Evolutionary conservation across 129 eudicot species (phyloP).

Genomic region (Escallonia rubra): DNA sequence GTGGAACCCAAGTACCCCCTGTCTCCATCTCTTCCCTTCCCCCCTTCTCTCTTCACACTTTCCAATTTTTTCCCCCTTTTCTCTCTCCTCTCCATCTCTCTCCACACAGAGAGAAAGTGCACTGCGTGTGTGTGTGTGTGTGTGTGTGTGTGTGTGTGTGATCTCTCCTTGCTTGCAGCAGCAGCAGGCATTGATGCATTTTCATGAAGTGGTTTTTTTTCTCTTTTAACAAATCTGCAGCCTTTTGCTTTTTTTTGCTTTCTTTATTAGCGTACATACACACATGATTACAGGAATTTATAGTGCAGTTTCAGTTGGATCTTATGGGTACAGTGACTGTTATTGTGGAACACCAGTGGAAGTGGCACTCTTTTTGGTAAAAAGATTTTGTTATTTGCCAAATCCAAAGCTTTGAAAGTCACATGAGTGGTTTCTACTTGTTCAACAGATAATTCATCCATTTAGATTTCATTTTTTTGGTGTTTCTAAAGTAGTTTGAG

Average conservation of each 20-base stretch:
- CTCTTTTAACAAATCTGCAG: not conserved
- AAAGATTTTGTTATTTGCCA: no score
- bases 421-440: no score
- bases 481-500: no score
- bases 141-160: not conserved
- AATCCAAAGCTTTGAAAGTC: no score
- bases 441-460: no score
- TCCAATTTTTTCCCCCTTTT: conserved; percentile 9
- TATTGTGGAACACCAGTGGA: no score
- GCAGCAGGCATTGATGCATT: not conserved
- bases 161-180: not conserved
- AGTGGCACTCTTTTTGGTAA: no score
- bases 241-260: not conserved
- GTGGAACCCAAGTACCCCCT: conserved; percentile 30
- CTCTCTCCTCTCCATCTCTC: not conserved
- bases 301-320: no score
- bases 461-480: no score
- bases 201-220: not conserved
- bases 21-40: conserved; percentile 19
- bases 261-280: not conserved
- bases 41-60: not conserved
- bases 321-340: no score
- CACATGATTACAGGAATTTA: no score
- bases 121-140: not conserved
- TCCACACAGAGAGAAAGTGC: conserved; percentile 4